Conservation (phyloP, 768 basidiomycete species). For the Trametes cinnabarina region DNA sequence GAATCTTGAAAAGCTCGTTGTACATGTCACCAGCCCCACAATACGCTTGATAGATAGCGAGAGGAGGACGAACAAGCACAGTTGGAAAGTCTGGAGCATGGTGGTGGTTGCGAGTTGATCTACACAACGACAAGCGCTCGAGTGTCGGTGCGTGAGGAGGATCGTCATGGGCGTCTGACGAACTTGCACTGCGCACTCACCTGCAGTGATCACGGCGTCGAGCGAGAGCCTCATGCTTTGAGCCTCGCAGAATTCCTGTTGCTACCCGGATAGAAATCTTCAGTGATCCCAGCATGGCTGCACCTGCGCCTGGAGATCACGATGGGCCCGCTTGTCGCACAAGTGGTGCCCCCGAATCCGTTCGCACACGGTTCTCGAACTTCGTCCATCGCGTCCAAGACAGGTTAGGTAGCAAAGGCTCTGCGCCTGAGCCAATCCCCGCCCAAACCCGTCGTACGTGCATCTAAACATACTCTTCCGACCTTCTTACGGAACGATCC, state of each 20-base stretch:
- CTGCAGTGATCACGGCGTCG: background rate
- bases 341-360: background rate
- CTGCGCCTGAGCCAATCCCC: background rate
- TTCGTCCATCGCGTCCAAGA: constrained; percentile 20
- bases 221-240: background rate
- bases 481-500: constrained; percentile 6
- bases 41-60: no score
- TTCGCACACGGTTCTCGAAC: constrained; percentile 17
- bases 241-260: constrained; percentile 6
- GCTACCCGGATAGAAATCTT: constrained; percentile 3
- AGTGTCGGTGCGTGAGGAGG: background rate
- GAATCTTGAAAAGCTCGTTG: no score
- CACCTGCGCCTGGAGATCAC: constrained; percentile 4
- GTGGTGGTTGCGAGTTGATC: no score
- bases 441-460: constrained; percentile 4
- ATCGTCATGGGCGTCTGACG: background rate
- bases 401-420: constrained; percentile 7
- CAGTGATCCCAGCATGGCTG: constrained; percentile 3
- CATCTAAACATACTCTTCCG: background rate
- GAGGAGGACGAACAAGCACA: no score
- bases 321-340: background rate
- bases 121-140: background rate
- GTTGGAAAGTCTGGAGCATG: no score
- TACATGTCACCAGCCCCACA: no score
- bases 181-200: background rate